phyloP scores from a whole-genome alignment of 805 yeast genomes.

The Saturnispora serradocipensis region DNA sequence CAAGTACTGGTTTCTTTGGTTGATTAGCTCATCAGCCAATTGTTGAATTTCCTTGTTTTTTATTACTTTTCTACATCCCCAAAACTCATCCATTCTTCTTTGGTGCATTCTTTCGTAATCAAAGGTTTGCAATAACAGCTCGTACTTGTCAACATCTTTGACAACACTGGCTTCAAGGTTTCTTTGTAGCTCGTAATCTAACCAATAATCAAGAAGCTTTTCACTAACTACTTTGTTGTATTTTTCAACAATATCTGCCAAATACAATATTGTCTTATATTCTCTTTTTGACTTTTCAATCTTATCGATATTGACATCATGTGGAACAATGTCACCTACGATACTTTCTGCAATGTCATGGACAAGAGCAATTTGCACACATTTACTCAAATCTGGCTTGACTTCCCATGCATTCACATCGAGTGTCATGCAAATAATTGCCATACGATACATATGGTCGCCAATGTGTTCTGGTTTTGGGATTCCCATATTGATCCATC shows the following conservation, averaged over 20 bases:
- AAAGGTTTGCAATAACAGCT: slow-evolving; percentile 71
- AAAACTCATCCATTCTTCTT: slow-evolving; percentile 61
- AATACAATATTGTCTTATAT: slow-evolving; percentile 56
- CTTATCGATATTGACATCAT: slow-evolving; percentile 55
- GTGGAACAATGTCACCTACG: slow-evolving; percentile 92
- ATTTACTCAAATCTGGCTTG: slow-evolving; percentile 43
- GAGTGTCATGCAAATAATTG: slow-evolving; percentile 66
- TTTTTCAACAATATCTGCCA: slow-evolving; percentile 51
- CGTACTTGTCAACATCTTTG: slow-evolving; percentile 90
- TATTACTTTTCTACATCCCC: slow-evolving; percentile 49
- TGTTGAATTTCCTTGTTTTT: slow-evolving; percentile 62
- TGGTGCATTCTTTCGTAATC: slow-evolving; percentile 69
- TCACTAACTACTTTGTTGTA: slow-evolving; percentile 53
- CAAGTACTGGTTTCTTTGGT: slow-evolving; percentile 38
- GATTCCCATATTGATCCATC: slow-evolving; percentile 74
- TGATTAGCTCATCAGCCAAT: slow-evolving; percentile 54
- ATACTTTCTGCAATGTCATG: slow-evolving; percentile 93
- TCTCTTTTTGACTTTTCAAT: slow-evolving; percentile 82
- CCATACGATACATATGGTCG: slow-evolving; percentile 97
- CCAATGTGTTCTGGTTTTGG: slow-evolving; percentile 61
- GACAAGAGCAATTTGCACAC: slow-evolving; percentile 77
- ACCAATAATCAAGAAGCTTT: slow-evolving; percentile 67
- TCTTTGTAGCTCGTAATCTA: slow-evolving; percentile 80
- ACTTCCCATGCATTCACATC: slow-evolving; percentile 20
- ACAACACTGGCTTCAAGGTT: slow-evolving; percentile 80